Evolutionary conservation across 305 asterid species (phyloP).

Genomic region (Fraxinus sp.): DNA sequence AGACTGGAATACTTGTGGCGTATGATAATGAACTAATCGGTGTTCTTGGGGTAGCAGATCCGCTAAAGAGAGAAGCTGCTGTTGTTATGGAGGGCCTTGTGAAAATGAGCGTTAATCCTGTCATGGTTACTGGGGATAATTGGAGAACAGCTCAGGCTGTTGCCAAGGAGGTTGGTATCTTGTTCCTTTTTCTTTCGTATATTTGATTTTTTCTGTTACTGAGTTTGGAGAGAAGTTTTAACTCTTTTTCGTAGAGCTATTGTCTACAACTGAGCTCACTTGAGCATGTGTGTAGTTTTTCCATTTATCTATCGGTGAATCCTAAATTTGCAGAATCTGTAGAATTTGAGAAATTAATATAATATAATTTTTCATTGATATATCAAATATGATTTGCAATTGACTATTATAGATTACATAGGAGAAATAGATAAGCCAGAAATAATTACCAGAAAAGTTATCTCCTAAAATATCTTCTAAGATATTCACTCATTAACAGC

Average conservation of each 20-base stretch:
- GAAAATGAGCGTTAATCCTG: constrained; percentile 88
- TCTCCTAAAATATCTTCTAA: neutral
- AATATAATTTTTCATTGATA: too few relatives aligned
- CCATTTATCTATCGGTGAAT: neutral
- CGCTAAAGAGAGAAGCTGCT: constrained; percentile 93
- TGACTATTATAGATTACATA: neutral
- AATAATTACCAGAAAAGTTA: neutral
- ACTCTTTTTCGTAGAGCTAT: neutral
- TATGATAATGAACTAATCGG: constrained; percentile 55
- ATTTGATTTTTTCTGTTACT: neutral
- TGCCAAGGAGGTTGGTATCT: constrained; percentile 80
- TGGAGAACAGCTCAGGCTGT: constrained; percentile 98
- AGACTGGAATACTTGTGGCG: constrained; percentile 87
- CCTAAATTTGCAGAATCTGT: neutral
- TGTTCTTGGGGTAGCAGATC: constrained; percentile 89
- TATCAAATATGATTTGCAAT: too few relatives aligned
- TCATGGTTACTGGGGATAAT: constrained; percentile 98
- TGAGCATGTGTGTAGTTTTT: neutral
- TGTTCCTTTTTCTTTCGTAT: neutral
- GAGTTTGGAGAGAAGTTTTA: neutral
- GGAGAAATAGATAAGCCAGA: neutral
- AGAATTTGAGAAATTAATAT: neutral
- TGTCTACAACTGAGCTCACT: neutral
- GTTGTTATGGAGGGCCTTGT: constrained; percentile 83
- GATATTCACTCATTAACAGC: neutral